Percentiles rank a stretch among this genome's conserved stretches.
phyloP scores from a whole-genome alignment of 805 yeast genomes.

The Yarrowia sp. region DNA sequence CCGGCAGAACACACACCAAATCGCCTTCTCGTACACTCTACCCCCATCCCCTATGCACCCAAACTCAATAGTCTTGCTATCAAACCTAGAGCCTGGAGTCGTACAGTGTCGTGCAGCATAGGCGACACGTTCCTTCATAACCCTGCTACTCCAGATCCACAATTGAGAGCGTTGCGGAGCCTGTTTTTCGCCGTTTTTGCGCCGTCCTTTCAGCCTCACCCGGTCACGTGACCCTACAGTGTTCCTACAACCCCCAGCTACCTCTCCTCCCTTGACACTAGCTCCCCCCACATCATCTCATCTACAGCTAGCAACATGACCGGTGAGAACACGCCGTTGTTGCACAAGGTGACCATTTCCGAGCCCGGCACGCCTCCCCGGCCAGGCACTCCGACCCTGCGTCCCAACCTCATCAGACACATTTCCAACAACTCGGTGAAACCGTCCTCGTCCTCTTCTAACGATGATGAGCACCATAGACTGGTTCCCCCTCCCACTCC shows the following conservation, averaged over 20 bases:
- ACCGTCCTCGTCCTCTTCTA: conserved; percentile 3
- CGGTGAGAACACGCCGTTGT: conserved; percentile 28
- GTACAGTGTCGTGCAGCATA: conserved; percentile 36
- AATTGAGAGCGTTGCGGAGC: neutral
- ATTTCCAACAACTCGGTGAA: conserved; percentile 20
- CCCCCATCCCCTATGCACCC: conserved; percentile 1
- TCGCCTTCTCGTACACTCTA: neutral
- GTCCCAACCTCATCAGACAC: conserved; percentile 34
- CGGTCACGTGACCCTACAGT: neutral
- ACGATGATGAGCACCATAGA: conserved; percentile 5
- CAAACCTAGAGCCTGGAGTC: conserved; percentile 32
- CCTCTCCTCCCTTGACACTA: neutral
- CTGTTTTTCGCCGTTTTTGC: neutral
- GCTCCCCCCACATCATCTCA: neutral
- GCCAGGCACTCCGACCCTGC: conserved; percentile 30
- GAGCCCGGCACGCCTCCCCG: conserved; percentile 24
- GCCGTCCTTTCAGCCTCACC: neutral
- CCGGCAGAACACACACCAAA: neutral
- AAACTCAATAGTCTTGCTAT: conserved; percentile 29
- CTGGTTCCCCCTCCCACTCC: conserved; percentile 31
- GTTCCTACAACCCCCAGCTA: neutral
- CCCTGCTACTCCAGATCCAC: neutral
- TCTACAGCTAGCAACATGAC: conserved; percentile 3
- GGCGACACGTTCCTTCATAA: conserved; percentile 25
- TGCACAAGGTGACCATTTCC: conserved; percentile 31